Base-by-base conservation (phyloP, 2,329 filamentous ascomycete species). In the Escovopsis sp. region DNA sequence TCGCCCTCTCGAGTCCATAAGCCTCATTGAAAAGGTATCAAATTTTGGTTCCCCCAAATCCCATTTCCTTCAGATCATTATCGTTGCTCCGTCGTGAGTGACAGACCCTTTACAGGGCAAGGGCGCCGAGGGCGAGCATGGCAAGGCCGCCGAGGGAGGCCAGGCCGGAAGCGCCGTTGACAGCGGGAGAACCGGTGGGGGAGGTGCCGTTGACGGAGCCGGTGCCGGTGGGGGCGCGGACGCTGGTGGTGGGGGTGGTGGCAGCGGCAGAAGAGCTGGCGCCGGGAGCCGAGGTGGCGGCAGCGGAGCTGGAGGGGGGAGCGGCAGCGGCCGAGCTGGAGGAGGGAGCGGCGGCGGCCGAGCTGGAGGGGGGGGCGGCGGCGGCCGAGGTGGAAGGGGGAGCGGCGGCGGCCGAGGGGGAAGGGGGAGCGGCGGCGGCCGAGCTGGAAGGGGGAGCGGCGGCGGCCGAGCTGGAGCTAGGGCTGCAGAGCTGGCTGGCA, bases 91-190 rank as follows among this genome's bases (percentile, higher is more conserved):
- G 9, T 28, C 14, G n/a, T 23, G 19, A 8, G 21, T 23, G 16
- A 23, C 19, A 35, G 38, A 27, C 30, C 31, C 34, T 27, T 57
- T 58, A 60, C 53, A 60, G 53, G 43, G 56, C 55, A 42, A 58
- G 37, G 39, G 46, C 54, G 39, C 43, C 52, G 32, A 56, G 38
- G 33, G 44, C 51, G 33, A 52, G 43, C 43, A 57, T 45, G 45
- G 51, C 56, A 15, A 55, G 35, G 35, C 43, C 52, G n/a, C 53
- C 52, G 16, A 53, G 28, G 44, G 52, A 46, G 42, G 43, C 48
- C 37, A 54, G 27, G 34, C 43, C 46, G 35, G 51, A 52, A 35
- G 54, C 56, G 35, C 45, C 54, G 40, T 39, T 49, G 36, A 46
- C 47, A 38, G 47, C 45, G 18, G 33, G 26, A 25, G 39, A 34